phyloP scores from a whole-genome alignment of 257 asterid genomes.

The Salvia hispanica region DNA sequence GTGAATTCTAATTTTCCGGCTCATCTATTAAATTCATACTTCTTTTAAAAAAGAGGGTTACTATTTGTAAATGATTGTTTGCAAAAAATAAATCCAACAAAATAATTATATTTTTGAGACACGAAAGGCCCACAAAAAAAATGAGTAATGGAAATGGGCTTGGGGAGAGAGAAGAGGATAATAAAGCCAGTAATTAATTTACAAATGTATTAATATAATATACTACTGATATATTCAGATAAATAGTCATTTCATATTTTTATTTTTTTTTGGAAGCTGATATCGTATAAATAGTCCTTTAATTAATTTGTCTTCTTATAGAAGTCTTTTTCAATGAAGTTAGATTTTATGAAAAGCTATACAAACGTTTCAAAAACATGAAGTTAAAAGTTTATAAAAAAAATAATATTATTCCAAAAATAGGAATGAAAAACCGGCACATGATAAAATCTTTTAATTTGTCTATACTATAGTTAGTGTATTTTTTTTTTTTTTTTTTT shows the following conservation, averaged over 20 bases:
- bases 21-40: not conserved
- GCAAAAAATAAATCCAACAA: slow-evolving; percentile 13
- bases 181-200: not conserved
- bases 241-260: not conserved
- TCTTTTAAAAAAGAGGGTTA: slow-evolving; percentile 6
- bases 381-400: not conserved
- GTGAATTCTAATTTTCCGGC: slow-evolving; percentile 4
- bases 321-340: not conserved
- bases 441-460: no score
- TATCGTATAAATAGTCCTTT: not conserved
- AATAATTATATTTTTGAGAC: slow-evolving; percentile 23
- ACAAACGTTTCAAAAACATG: not conserved
- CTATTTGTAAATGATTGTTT: slow-evolving; percentile 20
- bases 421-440: not conserved
- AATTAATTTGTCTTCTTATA: not conserved
- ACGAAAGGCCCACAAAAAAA: slow-evolving; percentile 28
- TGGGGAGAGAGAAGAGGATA: not conserved
- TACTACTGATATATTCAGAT: not conserved
- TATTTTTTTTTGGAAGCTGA: not conserved
- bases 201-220: not conserved
- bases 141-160: slow-evolving; percentile 24
- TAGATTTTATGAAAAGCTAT: not conserved
- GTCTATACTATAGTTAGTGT: no score
- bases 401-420: not conserved
- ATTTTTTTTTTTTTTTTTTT: no score